Base-by-base conservation (phyloP, 2,329 filamentous ascomycete genomes). In the Hypoxylon sp. region DNA sequence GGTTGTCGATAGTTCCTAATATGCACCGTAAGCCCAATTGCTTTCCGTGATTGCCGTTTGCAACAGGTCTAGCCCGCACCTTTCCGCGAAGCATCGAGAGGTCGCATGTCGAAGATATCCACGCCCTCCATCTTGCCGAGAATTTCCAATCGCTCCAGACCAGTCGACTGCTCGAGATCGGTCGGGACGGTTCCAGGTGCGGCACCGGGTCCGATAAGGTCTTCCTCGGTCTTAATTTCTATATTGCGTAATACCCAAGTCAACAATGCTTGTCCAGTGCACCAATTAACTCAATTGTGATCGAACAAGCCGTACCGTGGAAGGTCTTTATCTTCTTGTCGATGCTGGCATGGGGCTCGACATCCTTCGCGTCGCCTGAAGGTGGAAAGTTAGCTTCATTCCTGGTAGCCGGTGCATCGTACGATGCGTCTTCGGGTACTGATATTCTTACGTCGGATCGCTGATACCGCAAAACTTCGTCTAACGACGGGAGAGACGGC, bases 51-150 rank as follows among this genome's bases (percentile, higher is more conserved):
- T 27, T 43, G 12, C 37, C 21, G 16, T 32, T 30, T 12, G 30
- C 21, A 16, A 34, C 9, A 62, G 30, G 23, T 47, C 30, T 25
- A 11, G 16, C 46, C 12, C 70, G 50, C 86, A 92, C 95, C 95
- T 82, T 88, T 88, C 78, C 96, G 90, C 81, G 91, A 96, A 70
- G 95, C 87, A 81, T 98, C 96, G 75, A 99, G 88, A 70, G 96
- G 96, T 82, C 89, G 91, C 96, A 98, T 97, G 84, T 99, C 94
- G 85, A 99, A 99, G 80, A 98, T 86, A 79, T 99, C 96, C 76
- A 97, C 85, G 73, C 96, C 94, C 87, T 98, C 93, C 91, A 98
- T 97, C 90, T 99, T 99, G 83, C 96, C 96, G 80, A 99, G 87
- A 78, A 99, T 96, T 84, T 99, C 96, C 75, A 99, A 88, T 88